Percentiles rank a stretch among this genome's conserved stretches.
These are phyloP conservation scores for Theobroma cacao DNA, from an alignment of 345 rosid genomes.

Conservation along the genomic window DNA sequence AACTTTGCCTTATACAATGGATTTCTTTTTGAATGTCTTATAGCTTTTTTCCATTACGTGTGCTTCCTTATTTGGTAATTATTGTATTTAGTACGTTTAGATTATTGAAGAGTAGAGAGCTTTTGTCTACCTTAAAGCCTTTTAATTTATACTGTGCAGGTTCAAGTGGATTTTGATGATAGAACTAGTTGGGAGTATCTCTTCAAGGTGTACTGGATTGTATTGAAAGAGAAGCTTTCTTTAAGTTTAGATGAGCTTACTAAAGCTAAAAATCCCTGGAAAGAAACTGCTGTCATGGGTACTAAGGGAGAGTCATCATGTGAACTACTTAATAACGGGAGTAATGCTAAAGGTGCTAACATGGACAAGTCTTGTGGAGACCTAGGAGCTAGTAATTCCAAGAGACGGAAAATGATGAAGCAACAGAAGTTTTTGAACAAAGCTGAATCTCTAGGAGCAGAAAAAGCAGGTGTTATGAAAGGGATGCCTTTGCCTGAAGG, in stretches of 20 bases:
- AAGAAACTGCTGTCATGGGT: constrained; percentile 35
- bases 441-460: constrained; percentile 20
- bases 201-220: constrained; percentile 87
- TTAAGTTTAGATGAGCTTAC: constrained; percentile 69
- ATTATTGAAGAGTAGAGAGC: neutral
- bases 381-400: constrained; percentile 40
- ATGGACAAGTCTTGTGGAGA: constrained; percentile 32
- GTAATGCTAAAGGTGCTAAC: constrained; percentile 28
- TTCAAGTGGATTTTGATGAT: constrained; percentile 97
- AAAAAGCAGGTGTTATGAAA: constrained; percentile 24
- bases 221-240: constrained; percentile 64
- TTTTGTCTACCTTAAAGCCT: neutral
- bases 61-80: neutral
- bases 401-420: constrained; percentile 50
- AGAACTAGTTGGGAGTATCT: constrained; percentile 97
- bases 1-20: constrained; percentile 2
- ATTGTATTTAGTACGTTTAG: neutral
- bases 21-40: neutral
- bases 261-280: constrained; percentile 83
- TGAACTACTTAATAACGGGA: constrained; percentile 30
- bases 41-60: neutral
- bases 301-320: constrained; percentile 27
- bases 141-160: constrained; percentile 42
- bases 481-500: constrained; percentile 29
- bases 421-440: constrained; percentile 30